Percentiles rank a stretch among this genome's conserved stretches.
phyloP scores from a whole-genome alignment of 176 grass and related monocot genomes.

The Areca catechu region DNA sequence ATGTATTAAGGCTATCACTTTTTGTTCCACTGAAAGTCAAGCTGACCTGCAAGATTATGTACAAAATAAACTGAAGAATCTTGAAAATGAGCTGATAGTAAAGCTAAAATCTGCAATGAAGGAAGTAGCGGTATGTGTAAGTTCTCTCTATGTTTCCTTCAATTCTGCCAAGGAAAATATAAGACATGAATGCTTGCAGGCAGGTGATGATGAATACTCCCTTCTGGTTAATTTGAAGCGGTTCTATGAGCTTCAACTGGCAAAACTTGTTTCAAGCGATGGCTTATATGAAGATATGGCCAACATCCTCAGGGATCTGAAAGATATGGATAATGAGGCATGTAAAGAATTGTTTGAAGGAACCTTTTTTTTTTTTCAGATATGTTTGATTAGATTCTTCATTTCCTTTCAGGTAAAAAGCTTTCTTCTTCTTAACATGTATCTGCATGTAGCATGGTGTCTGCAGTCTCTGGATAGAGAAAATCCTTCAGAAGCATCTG shows the following conservation, averaged over 20 bases:
- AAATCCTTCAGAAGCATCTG: constrained; percentile 59
- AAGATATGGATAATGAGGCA: constrained; percentile 94
- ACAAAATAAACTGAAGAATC: constrained; percentile 74
- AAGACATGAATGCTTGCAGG: constrained; percentile 43
- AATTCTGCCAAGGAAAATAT: neutral
- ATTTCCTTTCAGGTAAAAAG: constrained; percentile 70
- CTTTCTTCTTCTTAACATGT: constrained; percentile 93
- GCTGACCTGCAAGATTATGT: constrained; percentile 86
- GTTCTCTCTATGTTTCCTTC: constrained; percentile 14
- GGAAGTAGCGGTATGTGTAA: constrained; percentile 65
- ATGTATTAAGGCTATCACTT: constrained; percentile 75
- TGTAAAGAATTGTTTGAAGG: constrained; percentile 2
- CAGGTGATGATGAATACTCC: constrained; percentile 97
- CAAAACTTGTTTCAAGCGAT: constrained; percentile 56
- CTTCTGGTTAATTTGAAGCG: constrained; percentile 97
- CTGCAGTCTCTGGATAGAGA: constrained; percentile 62
- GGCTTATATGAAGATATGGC: constrained; percentile 83
- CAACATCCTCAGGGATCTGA: constrained; percentile 61
- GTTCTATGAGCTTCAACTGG: constrained; percentile 86
- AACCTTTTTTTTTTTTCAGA: neutral
- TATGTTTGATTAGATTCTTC: constrained; percentile 13
- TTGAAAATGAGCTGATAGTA: constrained; percentile 73
- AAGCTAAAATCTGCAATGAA: constrained; percentile 91
- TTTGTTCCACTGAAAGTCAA: constrained; percentile 72
- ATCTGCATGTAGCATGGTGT: constrained; percentile 85